These are phyloP conservation scores for Boletus bicolor DNA, from an alignment of 768 basidiomycete species.

Conservation along the genomic window DNA sequence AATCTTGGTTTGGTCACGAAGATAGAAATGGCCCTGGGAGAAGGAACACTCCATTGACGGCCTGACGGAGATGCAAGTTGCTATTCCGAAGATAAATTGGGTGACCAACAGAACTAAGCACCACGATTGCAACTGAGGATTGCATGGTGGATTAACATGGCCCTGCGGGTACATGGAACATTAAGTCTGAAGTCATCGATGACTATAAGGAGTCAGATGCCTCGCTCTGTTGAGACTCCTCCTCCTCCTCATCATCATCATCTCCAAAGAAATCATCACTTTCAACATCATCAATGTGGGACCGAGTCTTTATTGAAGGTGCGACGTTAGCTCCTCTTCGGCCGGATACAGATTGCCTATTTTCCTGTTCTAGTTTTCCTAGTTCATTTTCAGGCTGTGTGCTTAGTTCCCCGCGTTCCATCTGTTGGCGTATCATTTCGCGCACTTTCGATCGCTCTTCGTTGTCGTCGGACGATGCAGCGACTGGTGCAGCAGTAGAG, in stretches of 20 bases:
- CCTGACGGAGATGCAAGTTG: too few relatives aligned
- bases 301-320: constrained; percentile 4
- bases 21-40: not conserved
- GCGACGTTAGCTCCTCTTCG: not conserved
- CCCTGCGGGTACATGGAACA: constrained; percentile 70
- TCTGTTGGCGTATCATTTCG: constrained; percentile 52
- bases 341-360: not conserved
- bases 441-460: constrained; percentile 59
- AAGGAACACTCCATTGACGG: not conserved
- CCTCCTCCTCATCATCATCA: constrained; percentile 15
- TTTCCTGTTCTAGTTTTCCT: constrained; percentile 8
- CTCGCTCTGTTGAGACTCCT: constrained; percentile 16
- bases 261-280: constrained; percentile 31
- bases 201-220: constrained; percentile 9
- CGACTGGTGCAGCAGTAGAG: constrained; percentile 6
- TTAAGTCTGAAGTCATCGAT: not conserved
- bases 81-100: not conserved
- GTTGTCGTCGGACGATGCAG: constrained; percentile 30
- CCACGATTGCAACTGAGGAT: not conserved
- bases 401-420: constrained; percentile 58
- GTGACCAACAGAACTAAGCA: not conserved
- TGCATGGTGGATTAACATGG: constrained; percentile 36
- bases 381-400: constrained; percentile 55
- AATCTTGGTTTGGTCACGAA: not conserved
- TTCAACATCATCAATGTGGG: constrained; percentile 12